Conservation (phyloP, 768 basidiomycete species). For the Gyrodon lividus region DNA sequence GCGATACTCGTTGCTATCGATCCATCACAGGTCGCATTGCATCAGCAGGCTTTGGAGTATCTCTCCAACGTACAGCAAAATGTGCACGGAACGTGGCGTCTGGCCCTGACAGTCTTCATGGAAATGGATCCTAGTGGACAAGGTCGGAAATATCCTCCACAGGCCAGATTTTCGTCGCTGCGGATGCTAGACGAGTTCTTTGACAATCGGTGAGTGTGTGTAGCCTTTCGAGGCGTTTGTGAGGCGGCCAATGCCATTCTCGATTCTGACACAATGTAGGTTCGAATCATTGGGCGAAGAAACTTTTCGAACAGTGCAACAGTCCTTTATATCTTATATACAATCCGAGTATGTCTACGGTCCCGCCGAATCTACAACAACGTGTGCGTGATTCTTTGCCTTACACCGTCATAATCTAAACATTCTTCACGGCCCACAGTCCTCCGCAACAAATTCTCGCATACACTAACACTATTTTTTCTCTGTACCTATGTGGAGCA, state of each 20-base stretch:
- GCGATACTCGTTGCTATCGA: slow-evolving; percentile 89
- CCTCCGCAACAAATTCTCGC: slow-evolving; percentile 92
- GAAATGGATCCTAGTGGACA: slow-evolving; percentile 58
- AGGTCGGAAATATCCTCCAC: slow-evolving; percentile 59
- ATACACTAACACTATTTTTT: slow-evolving; percentile 87
- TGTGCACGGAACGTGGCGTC: slow-evolving; percentile 73
- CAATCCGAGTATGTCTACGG: slow-evolving; percentile 88
- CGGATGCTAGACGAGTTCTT: slow-evolving; percentile 80
- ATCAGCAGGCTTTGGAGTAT: slow-evolving; percentile 86
- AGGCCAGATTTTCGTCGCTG: slow-evolving; percentile 79
- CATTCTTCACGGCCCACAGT: slow-evolving; percentile 43
- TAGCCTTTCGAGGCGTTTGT: background rate
- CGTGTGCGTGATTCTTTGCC: slow-evolving; percentile 61
- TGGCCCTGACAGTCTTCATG: slow-evolving; percentile 74
- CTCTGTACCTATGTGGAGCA: slow-evolving; percentile 82
- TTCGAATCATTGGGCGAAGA: slow-evolving; percentile 69
- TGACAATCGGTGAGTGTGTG: slow-evolving; percentile 67
- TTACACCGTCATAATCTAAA: slow-evolving; percentile 3
- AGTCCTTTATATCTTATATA: slow-evolving; percentile 78
- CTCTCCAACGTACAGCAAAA: slow-evolving; percentile 76
- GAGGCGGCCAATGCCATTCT: no score
- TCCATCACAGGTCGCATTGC: slow-evolving; percentile 64
- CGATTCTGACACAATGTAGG: slow-evolving; percentile 33
- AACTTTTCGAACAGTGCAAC: slow-evolving; percentile 68
- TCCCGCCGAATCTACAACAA: slow-evolving; percentile 73